Base-by-base conservation (phyloP, 768 basidiomycete species). In the Podaxis mareebaensis region DNA sequence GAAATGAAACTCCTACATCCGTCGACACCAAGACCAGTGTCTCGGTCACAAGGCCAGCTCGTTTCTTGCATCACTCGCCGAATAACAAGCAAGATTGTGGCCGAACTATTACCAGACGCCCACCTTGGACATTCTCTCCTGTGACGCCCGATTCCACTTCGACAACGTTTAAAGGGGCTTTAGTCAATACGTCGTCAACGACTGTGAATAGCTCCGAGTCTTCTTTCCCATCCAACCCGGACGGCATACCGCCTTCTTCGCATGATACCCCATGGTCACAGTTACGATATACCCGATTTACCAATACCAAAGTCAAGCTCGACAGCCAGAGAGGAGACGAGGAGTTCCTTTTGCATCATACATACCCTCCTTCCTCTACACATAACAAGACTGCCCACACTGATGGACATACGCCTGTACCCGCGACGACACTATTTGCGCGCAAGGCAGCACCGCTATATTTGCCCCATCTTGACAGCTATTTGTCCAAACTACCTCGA, bases 391-490 rank as follows among this genome's bases (percentile, higher is more conserved):
- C 10, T 30, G 17, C 24, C 7, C 13, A 36, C 22, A 2, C 38
- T 3, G 40, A 17, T 24, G 17, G 22, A 49, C 83, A 84, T 67
- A 75, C 63, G 10, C 84, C 88, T 44, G 69, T 89, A 7, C 80
- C 89, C 17, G 85, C 85, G 0, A 80, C 81, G 8, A 73, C 76
- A 6, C 74, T 91, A 2, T 90, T 92, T 69, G 74, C 84, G 39
- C 78, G 85, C n/a, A 72, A 78, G 65, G 85, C 89, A 2, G 77
- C 81, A 5, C 83, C 87, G 0, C 73, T 92, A 22, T 79, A 79
- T 61, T 79, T 92, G 12, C 88, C 90, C 0, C 76, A 82, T 49
- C 80, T 92, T 54, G 89, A 92, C 70, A 68, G 76, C 4, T 79
- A 85, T 67, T 74, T 91, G n/a, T 76, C 84, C 1, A 72, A 75